These are phyloP conservation scores for Onygena corvina DNA, from an alignment of 2,329 filamentous ascomycete species.

Conservation along the genomic window DNA sequence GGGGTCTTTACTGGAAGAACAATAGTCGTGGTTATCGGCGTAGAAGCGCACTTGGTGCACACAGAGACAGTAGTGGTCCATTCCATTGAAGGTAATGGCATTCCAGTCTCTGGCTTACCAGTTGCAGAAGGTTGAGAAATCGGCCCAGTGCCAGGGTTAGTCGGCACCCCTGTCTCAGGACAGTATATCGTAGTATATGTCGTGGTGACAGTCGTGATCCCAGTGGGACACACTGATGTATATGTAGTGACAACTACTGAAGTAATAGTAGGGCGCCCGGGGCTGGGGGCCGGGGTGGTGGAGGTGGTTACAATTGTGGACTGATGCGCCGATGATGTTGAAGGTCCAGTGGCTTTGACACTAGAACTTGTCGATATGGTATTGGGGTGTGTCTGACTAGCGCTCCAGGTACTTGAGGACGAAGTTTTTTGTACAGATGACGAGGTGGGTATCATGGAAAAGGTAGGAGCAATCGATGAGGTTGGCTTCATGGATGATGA, in stretches of 20 bases:
- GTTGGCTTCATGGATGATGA: background rate
- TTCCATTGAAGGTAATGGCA: conserved; percentile 23
- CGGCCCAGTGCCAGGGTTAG: conserved; percentile 9
- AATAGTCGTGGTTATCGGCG: conserved; percentile 30
- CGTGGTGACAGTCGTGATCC: conserved; percentile 32
- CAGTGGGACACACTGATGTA: conserved; percentile 32
- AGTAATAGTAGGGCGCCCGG: conserved; percentile 20
- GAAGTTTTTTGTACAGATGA: background rate
- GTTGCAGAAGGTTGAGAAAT: too few relatives aligned
- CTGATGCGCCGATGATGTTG: too few relatives aligned
- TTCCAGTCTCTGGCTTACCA: conserved; percentile 18
- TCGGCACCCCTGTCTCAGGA: conserved; percentile 23
- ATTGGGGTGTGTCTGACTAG: too few relatives aligned
- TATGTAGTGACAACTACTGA: conserved; percentile 32
- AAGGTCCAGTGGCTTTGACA: too few relatives aligned
- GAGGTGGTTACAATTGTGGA: background rate
- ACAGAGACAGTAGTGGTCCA: conserved; percentile 33
- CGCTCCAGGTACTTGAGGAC: background rate
- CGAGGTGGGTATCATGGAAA: background rate
- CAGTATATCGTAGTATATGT: conserved; percentile 30
- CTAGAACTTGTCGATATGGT: too few relatives aligned
- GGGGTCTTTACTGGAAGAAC: conserved; percentile 19
- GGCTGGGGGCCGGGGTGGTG: background rate
- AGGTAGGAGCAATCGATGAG: background rate
- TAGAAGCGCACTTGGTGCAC: conserved; percentile 29